Evolutionary conservation across 1,139 yeast genomes (phyloP).

Genomic region (Yarrowia galli): DNA sequence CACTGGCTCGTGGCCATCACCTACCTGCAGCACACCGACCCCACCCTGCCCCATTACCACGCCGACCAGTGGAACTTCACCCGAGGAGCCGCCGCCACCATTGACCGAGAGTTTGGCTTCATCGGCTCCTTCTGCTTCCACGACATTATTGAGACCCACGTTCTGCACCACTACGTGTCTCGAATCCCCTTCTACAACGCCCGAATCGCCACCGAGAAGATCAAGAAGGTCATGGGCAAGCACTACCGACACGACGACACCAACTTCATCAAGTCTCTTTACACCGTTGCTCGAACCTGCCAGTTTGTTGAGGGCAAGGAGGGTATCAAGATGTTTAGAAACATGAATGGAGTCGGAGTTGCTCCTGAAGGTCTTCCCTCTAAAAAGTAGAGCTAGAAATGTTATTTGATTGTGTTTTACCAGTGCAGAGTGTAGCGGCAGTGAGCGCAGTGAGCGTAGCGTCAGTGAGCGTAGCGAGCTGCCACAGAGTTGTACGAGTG

Average conservation of each 20-base stretch:
- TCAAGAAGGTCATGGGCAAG: slow-evolving; percentile 81
- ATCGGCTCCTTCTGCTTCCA: slow-evolving; percentile 83
- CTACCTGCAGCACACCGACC: slow-evolving; percentile 84
- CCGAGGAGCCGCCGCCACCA: slow-evolving; percentile 87
- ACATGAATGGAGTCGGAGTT: slow-evolving; percentile 64
- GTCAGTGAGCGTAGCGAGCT: background rate
- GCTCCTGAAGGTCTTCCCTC: slow-evolving; percentile 37
- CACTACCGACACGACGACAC: slow-evolving; percentile 73
- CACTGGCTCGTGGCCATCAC: slow-evolving; percentile 92
- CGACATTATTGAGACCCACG: slow-evolving; percentile 90
- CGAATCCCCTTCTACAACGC: slow-evolving; percentile 89
- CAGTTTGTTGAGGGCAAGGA: slow-evolving; percentile 84
- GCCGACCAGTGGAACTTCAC: slow-evolving; percentile 82
- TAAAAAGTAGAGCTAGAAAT: slow-evolving; percentile 36
- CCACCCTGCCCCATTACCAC: slow-evolving; percentile 79
- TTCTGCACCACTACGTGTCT: slow-evolving; percentile 82
- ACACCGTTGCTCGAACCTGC: slow-evolving; percentile 75
- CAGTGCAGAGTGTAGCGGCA: too few relatives aligned
- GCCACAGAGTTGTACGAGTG: too few relatives aligned
- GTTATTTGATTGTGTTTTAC: slow-evolving; percentile 26
- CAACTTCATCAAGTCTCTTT: slow-evolving; percentile 75
- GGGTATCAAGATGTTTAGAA: slow-evolving; percentile 81
- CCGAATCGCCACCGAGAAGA: slow-evolving; percentile 78
- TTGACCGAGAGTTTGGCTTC: slow-evolving; percentile 84
- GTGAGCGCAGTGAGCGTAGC: background rate